Evolutionary conservation across 768 basidiomycete species (phyloP).

Genomic region (Candolleomyces efflorescens): DNA sequence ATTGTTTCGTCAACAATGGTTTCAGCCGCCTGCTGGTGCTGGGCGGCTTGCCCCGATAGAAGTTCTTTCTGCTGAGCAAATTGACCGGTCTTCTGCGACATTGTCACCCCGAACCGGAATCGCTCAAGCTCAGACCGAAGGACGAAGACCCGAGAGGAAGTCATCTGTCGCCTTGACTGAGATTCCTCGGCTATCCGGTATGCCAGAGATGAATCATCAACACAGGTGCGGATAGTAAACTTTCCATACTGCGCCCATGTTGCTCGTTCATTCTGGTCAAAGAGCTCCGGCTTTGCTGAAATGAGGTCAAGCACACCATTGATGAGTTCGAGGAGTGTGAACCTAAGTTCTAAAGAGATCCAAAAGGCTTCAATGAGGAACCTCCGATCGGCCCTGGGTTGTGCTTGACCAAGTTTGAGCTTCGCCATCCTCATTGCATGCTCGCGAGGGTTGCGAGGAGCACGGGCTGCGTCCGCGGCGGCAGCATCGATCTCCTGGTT

Average conservation of each 20-base stretch:
- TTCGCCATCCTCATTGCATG: slow-evolving; percentile 50
- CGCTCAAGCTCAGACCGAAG: slow-evolving; percentile 45
- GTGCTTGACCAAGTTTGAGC: slow-evolving; percentile 50
- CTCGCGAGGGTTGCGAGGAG: slow-evolving; percentile 39
- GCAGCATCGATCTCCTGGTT: slow-evolving; percentile 38
- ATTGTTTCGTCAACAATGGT: slow-evolving; percentile 10
- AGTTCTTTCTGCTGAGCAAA: slow-evolving; percentile 19
- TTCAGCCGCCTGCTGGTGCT: slow-evolving; percentile 11
- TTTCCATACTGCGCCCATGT: slow-evolving; percentile 44
- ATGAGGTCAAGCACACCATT: slow-evolving; percentile 33
- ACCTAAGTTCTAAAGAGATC: slow-evolving; percentile 48
- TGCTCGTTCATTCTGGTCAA: slow-evolving; percentile 23
- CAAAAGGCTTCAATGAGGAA: slow-evolving; percentile 61
- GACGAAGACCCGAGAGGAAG: slow-evolving; percentile 36
- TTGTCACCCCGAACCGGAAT: slow-evolving; percentile 45
- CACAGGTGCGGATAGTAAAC: slow-evolving; percentile 46
- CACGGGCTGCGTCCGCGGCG: slow-evolving; percentile 24
- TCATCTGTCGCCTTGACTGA: slow-evolving; percentile 49
- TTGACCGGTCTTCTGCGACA: slow-evolving; percentile 22
- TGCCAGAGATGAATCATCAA: slow-evolving; percentile 43
- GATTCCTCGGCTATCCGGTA: slow-evolving; percentile 43
- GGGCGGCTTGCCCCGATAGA: slow-evolving; percentile 14
- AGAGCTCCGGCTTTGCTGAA: slow-evolving; percentile 13
- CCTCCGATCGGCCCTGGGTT: slow-evolving; percentile 54
- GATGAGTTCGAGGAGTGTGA: slow-evolving; percentile 44